Conservation (phyloP, 148 eudicot species). For the Amaranthus cruentus region DNA sequence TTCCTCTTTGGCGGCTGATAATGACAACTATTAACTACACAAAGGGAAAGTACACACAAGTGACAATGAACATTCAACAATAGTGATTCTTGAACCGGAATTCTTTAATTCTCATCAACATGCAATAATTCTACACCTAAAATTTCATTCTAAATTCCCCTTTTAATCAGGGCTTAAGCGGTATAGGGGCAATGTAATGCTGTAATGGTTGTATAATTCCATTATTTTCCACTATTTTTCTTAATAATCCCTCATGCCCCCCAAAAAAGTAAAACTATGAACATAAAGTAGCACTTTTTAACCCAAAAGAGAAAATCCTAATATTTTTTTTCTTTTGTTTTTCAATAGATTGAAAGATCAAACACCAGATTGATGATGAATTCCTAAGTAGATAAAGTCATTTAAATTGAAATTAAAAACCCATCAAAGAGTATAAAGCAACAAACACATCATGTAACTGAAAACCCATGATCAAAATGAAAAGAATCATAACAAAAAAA, state of each 20-base stretch:
- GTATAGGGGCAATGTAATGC: no score
- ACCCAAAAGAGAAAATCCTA: background rate
- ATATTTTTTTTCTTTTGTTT: background rate
- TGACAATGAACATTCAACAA: background rate
- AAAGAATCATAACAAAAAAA: background rate
- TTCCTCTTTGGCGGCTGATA: conserved; percentile 1
- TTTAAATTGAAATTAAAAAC: background rate
- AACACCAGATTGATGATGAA: background rate
- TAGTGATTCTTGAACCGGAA: no score
- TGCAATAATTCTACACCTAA: background rate
- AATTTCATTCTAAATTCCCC: no score
- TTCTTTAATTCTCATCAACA: background rate
- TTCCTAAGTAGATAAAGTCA: background rate
- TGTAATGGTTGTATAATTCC: no score
- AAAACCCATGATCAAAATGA: background rate
- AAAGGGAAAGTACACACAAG: background rate
- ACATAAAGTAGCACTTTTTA: background rate
- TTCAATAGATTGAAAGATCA: background rate
- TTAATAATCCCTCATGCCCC: background rate
- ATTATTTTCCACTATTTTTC: background rate
- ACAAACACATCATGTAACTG: background rate
- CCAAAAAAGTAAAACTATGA: background rate
- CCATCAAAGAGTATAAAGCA: background rate
- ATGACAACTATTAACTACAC: no score
- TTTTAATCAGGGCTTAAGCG: no score